Evolutionary conservation across 2,329 filamentous ascomycete species (phyloP).

Genomic region (Aspergillus sp.): DNA sequence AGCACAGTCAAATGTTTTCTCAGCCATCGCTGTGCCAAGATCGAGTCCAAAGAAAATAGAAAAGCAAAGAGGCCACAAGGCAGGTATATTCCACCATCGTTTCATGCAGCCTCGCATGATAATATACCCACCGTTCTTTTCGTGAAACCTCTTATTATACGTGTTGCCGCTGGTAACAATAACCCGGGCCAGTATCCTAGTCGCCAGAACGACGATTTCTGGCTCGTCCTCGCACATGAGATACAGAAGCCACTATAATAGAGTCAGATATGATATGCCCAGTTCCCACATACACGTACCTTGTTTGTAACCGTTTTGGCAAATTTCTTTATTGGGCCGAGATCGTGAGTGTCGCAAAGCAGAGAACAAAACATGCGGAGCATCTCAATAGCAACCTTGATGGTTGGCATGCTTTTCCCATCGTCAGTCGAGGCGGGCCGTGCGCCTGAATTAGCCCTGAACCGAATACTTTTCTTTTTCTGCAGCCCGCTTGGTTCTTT

Average conservation of each 20-base stretch:
- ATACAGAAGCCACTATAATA: constrained; percentile 78
- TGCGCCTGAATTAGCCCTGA: constrained; percentile 30
- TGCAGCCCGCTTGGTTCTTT: constrained; percentile 43
- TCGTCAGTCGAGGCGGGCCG: constrained; percentile 35
- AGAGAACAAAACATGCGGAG: constrained; percentile 75
- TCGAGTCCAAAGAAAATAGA: constrained; percentile 85
- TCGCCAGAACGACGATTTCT: constrained; percentile 76
- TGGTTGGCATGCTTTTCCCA: constrained; percentile 52
- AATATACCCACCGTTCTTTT: constrained; percentile 82
- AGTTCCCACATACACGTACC: constrained; percentile 49
- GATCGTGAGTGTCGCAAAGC: constrained; percentile 71
- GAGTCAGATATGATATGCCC: constrained; percentile 4
- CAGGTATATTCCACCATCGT: constrained; percentile 83
- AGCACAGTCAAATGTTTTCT: constrained; percentile 71
- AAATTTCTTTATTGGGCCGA: constrained; percentile 76
- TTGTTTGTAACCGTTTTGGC: constrained; percentile 94
- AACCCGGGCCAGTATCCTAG: constrained; percentile 79
- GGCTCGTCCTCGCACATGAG: constrained; percentile 83
- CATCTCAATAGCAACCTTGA: constrained; percentile 71
- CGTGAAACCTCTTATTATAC: constrained; percentile 82
- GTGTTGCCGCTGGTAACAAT: constrained; percentile 76
- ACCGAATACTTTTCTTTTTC: constrained; percentile 47
- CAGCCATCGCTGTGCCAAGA: constrained; percentile 70
- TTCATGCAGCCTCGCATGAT: constrained; percentile 81
- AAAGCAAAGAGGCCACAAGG: constrained; percentile 85